Percentiles rank a stretch among this genome's conserved stretches.
Conservation (phyloP, 208 protist genomes). For the Borovskyia barvae region DNA sequence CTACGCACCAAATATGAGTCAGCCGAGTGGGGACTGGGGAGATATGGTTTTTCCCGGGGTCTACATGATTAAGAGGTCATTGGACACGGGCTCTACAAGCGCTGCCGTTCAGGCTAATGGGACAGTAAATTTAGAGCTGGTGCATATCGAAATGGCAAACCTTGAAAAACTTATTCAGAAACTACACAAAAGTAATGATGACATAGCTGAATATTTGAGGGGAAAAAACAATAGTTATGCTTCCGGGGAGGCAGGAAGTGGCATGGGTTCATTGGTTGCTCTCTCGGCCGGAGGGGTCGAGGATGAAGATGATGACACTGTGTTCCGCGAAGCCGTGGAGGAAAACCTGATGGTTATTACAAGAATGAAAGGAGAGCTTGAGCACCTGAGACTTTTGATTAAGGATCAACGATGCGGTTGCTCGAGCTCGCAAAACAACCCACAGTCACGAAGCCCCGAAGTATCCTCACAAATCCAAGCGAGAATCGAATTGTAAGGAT, state of each 20-base stretch:
- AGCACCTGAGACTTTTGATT: conserved; percentile 19
- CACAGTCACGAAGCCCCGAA: neutral
- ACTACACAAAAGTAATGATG: conserved; percentile 57
- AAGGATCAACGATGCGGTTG: conserved; percentile 30
- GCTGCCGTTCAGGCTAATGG: conserved; percentile 13
- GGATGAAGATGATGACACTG: conserved; percentile 23
- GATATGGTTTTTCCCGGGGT: conserved; percentile 77
- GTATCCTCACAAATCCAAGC: neutral
- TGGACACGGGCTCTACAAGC: neutral
- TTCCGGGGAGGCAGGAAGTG: conserved; percentile 11
- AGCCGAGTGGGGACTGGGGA: conserved; percentile 42
- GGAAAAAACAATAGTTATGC: conserved; percentile 4
- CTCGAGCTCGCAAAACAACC: conserved; percentile 11
- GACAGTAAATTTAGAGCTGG: conserved; percentile 48
- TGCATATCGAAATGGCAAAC: conserved; percentile 65
- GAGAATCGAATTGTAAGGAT: conserved; percentile 11
- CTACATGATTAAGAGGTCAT: conserved; percentile 70
- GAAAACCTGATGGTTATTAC: conserved; percentile 34
- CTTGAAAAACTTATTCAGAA: conserved; percentile 47
- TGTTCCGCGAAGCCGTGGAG: conserved; percentile 31
- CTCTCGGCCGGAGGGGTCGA: conserved; percentile 3
- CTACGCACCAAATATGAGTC: conserved; percentile 9
- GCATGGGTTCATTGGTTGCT: conserved; percentile 7
- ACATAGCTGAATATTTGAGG: conserved; percentile 40
- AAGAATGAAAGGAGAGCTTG: conserved; percentile 30